Evolutionary conservation across 1,139 yeast genomes (phyloP).

Genomic region (Nadsonia commutata): DNA sequence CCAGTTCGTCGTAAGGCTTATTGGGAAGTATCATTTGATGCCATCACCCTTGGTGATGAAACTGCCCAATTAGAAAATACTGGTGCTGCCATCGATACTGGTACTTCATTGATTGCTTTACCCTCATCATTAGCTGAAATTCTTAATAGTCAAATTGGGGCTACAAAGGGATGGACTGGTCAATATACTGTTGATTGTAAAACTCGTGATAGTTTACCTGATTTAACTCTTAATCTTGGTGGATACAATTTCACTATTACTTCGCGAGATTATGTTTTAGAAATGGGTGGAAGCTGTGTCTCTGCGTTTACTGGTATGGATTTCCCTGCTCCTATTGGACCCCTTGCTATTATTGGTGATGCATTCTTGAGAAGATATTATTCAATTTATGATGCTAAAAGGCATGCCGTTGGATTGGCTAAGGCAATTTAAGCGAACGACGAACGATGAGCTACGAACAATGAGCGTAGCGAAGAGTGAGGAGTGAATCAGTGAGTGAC

Average conservation of each 20-base stretch:
- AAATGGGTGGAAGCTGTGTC: constrained; percentile 86
- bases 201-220: constrained; percentile 70
- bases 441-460: too few species aligned
- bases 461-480: too few species aligned
- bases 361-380: constrained; percentile 92
- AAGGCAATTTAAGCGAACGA: constrained; percentile 39
- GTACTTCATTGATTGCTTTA: constrained; percentile 87
- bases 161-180: constrained; percentile 93
- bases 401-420: constrained; percentile 90
- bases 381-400: constrained; percentile 81
- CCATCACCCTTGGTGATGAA: constrained; percentile 82
- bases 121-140: constrained; percentile 94
- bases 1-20: constrained; percentile 98
- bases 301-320: constrained; percentile 96
- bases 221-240: constrained; percentile 72
- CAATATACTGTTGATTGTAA: constrained; percentile 89
- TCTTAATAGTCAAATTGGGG: constrained; percentile 89
- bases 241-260: constrained; percentile 84
- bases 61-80: constrained; percentile 65
- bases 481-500: too few species aligned
- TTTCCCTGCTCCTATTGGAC: constrained; percentile 93
- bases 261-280: constrained; percentile 84
- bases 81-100: constrained; percentile 98
- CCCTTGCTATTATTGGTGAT: constrained; percentile 90
- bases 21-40: constrained; percentile 94